Evolutionary conservation across 2,329 filamentous ascomycete genomes (phyloP), one percentile per base, ranked within the genome.

Genomic region (Aureobasidium musti): DNA sequence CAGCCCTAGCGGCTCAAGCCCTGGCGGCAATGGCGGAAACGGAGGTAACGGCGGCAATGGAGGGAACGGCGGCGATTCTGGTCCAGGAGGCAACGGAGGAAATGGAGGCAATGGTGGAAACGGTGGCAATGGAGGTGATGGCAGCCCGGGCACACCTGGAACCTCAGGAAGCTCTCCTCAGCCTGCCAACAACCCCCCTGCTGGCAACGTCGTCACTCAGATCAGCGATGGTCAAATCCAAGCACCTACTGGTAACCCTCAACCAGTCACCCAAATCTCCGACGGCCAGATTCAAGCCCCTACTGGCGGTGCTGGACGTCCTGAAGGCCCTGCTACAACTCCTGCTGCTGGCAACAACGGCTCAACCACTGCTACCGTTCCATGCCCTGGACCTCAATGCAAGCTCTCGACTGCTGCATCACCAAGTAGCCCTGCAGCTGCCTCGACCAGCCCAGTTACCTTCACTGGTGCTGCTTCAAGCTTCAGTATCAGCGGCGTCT

Each of bases 331-430:
- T 69, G 69, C 21, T n/a, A 49, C 57, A 1, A 56, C 53, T 57
- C 30, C 30, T 21, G 53, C 53, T 41, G 35, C 30, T 5, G 57
- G n/a, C 6, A 7, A 14, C 23, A 52, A 43, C 11, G 33, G 43
- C 26, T 63, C 43, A 23, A 53, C 66, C 30, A 68, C 61, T 64
- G 67, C 63, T 57, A 60, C 68, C 39, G 49, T 53, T 5, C 43
- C 71, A 37, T 74, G 72, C 66, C 69, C 73, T 21, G 73, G 73
- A 21, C 69, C 72, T 45, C 67, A 70, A 33, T 74, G 72, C 68
- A 61, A 65, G 30, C 67, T 71, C 33, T 67, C 67, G 6, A 69
- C 72, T 26, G 26, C 61, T 21, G 50, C 61, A 21, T 54, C 61
- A 26, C 49, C 61, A 5, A 74, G 63, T 54, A 68, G 69, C 35